Conservation (phyloP, 257 asterid species). For the Salvia splendens region DNA sequence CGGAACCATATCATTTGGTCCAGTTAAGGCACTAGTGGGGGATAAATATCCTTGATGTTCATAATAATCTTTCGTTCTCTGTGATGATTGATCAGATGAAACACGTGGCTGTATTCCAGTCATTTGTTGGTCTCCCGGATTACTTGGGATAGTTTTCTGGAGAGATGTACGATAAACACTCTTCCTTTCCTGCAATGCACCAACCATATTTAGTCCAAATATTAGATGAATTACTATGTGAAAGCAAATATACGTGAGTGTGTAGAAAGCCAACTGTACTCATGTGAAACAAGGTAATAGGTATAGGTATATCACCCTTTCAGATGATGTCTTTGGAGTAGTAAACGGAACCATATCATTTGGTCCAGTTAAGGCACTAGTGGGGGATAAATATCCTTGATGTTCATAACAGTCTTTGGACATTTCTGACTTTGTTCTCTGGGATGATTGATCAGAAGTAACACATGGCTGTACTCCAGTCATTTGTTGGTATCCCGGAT, state of each 20-base stretch:
- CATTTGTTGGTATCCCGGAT: conserved; percentile 34
- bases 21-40: conserved; percentile 47
- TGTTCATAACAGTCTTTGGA: conserved; percentile 28
- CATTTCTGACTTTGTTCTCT: conserved; percentile 23
- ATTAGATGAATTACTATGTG: conserved; percentile 20
- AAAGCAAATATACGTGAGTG: too few relatives aligned
- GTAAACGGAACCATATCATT: conserved; percentile 39
- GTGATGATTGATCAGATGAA: conserved; percentile 35
- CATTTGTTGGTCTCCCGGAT: conserved; percentile 35
- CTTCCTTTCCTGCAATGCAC: conserved; percentile 56
- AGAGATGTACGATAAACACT: conserved; percentile 57
- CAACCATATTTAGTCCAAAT: conserved; percentile 12
- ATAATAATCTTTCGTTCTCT: conserved; percentile 25
- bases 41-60: conserved; percentile 37
- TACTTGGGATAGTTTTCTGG: conserved; percentile 47
- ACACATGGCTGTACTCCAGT: conserved; percentile 33
- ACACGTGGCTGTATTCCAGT: conserved; percentile 33
- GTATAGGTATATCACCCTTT: conserved; percentile 47
- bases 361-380: conserved; percentile 49
- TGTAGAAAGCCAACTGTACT: not conserved
- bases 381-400: conserved; percentile 42
- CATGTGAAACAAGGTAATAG: conserved; percentile 14
- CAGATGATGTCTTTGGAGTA: conserved; percentile 46
- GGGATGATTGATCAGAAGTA: conserved; percentile 35
- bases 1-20: conserved; percentile 43